phyloP scores from a whole-genome alignment of 371 early-diverging fungal genomes.

The Apophysomyces variabilis region DNA sequence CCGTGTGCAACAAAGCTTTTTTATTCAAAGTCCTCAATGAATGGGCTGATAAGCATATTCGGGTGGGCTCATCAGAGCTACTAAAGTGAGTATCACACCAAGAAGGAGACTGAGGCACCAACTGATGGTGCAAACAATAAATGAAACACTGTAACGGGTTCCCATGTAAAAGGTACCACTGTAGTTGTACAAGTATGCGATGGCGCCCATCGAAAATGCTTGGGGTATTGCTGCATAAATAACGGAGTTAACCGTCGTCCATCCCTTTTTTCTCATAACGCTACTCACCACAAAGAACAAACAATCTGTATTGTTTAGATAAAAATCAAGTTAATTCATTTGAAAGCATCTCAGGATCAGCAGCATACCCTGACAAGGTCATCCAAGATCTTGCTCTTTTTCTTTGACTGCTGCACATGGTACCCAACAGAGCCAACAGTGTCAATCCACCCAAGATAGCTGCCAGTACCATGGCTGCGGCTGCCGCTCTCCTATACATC shows the following conservation, averaged over 20 bases:
- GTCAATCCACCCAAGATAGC: conserved; percentile 45
- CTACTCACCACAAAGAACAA: conserved; percentile 29
- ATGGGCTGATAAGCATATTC: conserved; percentile 47
- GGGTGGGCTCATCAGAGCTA: conserved; percentile 47
- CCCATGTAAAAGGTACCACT: conserved; percentile 52
- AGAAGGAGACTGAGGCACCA: conserved; percentile 47
- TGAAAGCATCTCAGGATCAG: too few species aligned
- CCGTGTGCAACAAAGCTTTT: background rate
- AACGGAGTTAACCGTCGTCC: conserved; percentile 5
- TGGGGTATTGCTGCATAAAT: conserved; percentile 36
- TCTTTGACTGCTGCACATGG: conserved; percentile 47
- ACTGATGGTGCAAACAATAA: conserved; percentile 48
- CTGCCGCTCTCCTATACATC: conserved; percentile 41
- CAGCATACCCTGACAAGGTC: conserved; percentile 41
- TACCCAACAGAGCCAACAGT: conserved; percentile 38
- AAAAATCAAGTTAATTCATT: too few species aligned
- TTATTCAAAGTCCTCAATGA: conserved; percentile 5
- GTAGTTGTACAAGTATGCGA: conserved; percentile 51
- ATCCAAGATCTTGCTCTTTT: conserved; percentile 49
- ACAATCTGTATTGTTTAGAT: conserved; percentile 19
- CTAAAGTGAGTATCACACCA: conserved; percentile 36
- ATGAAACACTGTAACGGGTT: conserved; percentile 49
- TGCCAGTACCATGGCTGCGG: conserved; percentile 48
- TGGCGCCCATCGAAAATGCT: conserved; percentile 47
- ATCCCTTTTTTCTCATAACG: background rate